Base-by-base conservation (phyloP, 805 yeast genomes). In the Zygosaccharomyces gambellarensis region DNA sequence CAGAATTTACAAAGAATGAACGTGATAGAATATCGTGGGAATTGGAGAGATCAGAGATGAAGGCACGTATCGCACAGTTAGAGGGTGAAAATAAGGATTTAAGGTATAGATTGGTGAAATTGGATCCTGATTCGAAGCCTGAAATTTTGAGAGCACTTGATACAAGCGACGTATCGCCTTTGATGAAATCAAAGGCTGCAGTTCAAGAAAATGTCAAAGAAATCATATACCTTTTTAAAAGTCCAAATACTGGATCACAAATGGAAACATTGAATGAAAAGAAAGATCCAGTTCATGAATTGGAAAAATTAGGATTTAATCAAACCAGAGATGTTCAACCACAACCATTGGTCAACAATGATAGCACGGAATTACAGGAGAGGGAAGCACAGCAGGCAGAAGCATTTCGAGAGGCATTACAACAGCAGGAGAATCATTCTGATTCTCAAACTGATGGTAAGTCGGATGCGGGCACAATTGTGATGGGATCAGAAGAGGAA, bases 1-100 rank as follows among this genome's bases (percentile, higher is more conserved):
- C 77, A 22, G 85, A 82, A 56, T 81, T 81, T 75, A 80, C 82
- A 47, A 75, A 73, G 50, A 79, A 77, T 61, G 86, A 82, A 60
- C 75, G 80, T 47, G 81, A 79, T 55, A 68, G 82, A 45, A 78
- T 81, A 46, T 76, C 76, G 39, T 81, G 83, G 82, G 82, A 77
- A 50, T 66, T 80, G 45, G 85, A 81, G 59, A 70, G 76, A 32
- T 79, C 81, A 17, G 85, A 81, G 57, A 77, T 81, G 83, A 77
- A 73, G 63, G 70, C 74, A 27, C 62, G 68, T 29, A 76, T 81
- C 42, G 74, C 80, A 3, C 71, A 70, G 43, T 65, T 81, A 17
- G 83, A 80, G 55, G 76, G 81, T 34, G 83, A 80, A 53, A 78
- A 78, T 55, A 68, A 71, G 32, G 73, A 67, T 5, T 52, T 73